Evolutionary conservation across 495 filamentous ascomycete genomes (phyloP).

Genomic region (Niebla homalea): DNA sequence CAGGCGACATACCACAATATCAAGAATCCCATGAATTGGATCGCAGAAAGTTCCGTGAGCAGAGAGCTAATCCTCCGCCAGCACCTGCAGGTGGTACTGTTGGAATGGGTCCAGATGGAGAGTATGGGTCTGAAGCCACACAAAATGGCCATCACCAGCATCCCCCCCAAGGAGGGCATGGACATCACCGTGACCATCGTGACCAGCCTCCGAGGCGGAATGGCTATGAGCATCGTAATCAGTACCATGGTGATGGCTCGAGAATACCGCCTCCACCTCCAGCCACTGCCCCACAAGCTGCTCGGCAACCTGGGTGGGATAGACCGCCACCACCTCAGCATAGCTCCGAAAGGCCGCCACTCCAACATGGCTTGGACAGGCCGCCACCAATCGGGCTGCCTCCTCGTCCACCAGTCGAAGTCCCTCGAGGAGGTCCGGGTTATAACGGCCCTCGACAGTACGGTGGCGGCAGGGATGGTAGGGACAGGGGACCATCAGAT

Average conservation of each 20-base stretch:
- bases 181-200: slow-evolving; percentile 9
- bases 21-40: slow-evolving; percentile 95
- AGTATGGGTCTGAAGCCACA: slow-evolving; percentile 29
- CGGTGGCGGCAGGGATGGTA: not conserved
- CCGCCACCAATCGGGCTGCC: slow-evolving; percentile 15
- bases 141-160: slow-evolving; percentile 1
- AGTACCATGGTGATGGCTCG: slow-evolving; percentile 47
- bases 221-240: slow-evolving; percentile 10
- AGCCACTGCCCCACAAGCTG: slow-evolving; percentile 9
- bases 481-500: slow-evolving; percentile 1
- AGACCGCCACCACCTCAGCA: slow-evolving; percentile 2
- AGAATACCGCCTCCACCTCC: slow-evolving; percentile 64
- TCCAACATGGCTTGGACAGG: not conserved
- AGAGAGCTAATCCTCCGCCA: slow-evolving; percentile 67
- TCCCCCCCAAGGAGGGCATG: slow-evolving; percentile 5
- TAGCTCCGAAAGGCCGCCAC: too few species aligned
- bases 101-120: slow-evolving; percentile 57
- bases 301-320: slow-evolving; percentile 17
- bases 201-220: slow-evolving; percentile 8
- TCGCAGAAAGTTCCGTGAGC: slow-evolving; percentile 69
- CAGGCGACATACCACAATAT: slow-evolving; percentile 73
- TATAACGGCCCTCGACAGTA: slow-evolving; percentile 7
- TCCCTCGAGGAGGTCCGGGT: slow-evolving; percentile 11
- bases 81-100: slow-evolving; percentile 82
- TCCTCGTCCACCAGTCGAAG: slow-evolving; percentile 15